Evolutionary conservation across 2,329 filamentous ascomycete genomes (phyloP), one percentile per base, ranked within the genome.

Genomic region (Aspergillus flavus): DNA sequence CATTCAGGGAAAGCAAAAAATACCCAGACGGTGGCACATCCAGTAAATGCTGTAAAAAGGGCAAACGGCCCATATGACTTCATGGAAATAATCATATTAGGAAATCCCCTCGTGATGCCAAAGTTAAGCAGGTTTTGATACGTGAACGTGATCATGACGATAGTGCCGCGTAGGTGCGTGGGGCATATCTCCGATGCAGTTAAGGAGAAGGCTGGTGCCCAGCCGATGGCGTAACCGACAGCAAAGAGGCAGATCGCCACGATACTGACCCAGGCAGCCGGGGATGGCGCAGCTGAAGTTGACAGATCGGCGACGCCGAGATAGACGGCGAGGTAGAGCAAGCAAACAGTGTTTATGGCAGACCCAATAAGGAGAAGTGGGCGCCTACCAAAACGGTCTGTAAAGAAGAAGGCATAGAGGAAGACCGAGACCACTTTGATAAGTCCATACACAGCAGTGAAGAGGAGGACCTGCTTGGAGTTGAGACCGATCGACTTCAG

Each of bases 311-410:
- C 56, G 16, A 61, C 57, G 12, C 65, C 69, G 2, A 70, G 63
- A 43, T 68, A 72, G 28, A 56, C 63, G 12, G 66, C 61, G 3
- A 70, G 57, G 39, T 71, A 72, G 26, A 67, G 32, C 6, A 69
- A 61, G n/a, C 68, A 71, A 14, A 61, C 23, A 1, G 63, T 45
- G 41, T 69, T 70, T 19, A 65, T 65, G 16, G 61, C 39, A 12
- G 65, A 71, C n/a, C 73, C 71, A 16, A 36, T 36, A 39, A 72
- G 58, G 1, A 75, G 64, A 3, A 73, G 64, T 6, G 72, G 73
- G 11, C 69, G 67, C 21, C 72, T 67, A 28, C 72, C 73, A 30
- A 61, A 70, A 6, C 66, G 65, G 12, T 71, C 69, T 4, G 67
- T 70, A 4, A 70, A 58, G 23, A 62, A 64, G 34, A 68, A 66